Conservation (phyloP, 805 yeast genomes). For the Yarrowia sp. region DNA sequence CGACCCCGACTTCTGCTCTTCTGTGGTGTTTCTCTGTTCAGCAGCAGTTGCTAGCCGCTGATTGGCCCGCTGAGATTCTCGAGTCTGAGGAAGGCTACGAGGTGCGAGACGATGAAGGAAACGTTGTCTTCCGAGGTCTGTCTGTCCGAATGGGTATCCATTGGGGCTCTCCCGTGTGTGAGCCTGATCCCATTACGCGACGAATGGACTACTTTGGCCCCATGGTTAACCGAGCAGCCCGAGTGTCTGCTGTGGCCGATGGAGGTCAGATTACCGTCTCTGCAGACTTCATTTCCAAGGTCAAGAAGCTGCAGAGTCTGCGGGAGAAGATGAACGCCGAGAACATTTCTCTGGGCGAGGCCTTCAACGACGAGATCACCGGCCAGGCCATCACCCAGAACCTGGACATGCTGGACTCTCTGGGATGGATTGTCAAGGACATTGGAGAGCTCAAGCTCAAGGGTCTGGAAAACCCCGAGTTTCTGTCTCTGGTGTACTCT, state of each 20-base stretch:
- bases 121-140: constrained; percentile 79
- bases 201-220: constrained; percentile 99
- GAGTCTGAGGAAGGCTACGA: constrained; percentile 85
- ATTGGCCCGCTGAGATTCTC: constrained; percentile 94
- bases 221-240: constrained; percentile 93
- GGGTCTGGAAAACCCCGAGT: constrained; percentile 93
- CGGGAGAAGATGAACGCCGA: constrained; percentile 45
- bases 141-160: constrained; percentile 98
- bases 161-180: constrained; percentile 98
- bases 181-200: constrained; percentile 89
- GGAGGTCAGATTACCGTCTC: constrained; percentile 97
- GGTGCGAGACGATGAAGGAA: constrained; percentile 66
- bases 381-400: constrained; percentile 72
- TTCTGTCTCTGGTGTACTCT: constrained; percentile 81
- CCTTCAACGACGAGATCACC: constrained; percentile 54
- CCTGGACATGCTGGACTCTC: constrained; percentile 65
- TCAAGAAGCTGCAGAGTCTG: constrained; percentile 53
- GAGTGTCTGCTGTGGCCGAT: constrained; percentile 93
- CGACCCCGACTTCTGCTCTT: constrained; percentile 86
- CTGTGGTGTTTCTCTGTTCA: constrained; percentile 96
- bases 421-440: constrained; percentile 71
- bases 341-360: constrained; percentile 50
- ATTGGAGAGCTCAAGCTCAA: constrained; percentile 89
- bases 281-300: constrained; percentile 78
- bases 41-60: constrained; percentile 77